Percentiles rank a stretch among this genome's conserved stretches.
Conservation (phyloP, 2,329 filamentous ascomycete species). For the Corynespora cassiicola region DNA sequence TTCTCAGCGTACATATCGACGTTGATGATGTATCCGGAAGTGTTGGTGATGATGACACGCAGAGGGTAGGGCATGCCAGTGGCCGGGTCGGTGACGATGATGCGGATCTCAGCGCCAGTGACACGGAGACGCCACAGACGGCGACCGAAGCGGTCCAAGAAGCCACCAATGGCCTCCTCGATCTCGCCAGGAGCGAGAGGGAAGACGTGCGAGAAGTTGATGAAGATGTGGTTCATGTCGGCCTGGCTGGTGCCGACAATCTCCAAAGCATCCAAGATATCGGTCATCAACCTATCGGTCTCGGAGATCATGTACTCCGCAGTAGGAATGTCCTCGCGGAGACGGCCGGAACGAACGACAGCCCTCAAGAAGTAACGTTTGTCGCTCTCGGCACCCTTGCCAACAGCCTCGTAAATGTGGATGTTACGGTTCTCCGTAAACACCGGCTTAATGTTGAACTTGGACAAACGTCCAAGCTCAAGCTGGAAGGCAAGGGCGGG, state of each 20-base stretch:
- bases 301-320: slow-evolving; percentile 98
- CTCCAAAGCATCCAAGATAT: slow-evolving; percentile 96
- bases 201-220: slow-evolving; percentile 99
- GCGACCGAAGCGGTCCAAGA: slow-evolving; percentile 94
- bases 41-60: slow-evolving; percentile 97
- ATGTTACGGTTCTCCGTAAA: slow-evolving; percentile 99
- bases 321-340: slow-evolving; percentile 97
- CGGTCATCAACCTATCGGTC: slow-evolving; percentile 94
- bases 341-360: slow-evolving; percentile 89
- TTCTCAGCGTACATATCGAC: slow-evolving; percentile 97
- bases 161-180: slow-evolving; percentile 89
- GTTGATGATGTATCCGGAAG: slow-evolving; percentile 95
- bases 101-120: slow-evolving; percentile 96
- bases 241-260: slow-evolving; percentile 99
- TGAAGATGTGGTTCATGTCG: slow-evolving; percentile 99
- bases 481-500: slow-evolving; percentile 98
- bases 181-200: slow-evolving; percentile 88
- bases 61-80: slow-evolving; percentile 89
- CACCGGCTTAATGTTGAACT: slow-evolving; percentile 97
- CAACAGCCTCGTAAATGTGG: slow-evolving; percentile 96
- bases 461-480: slow-evolving; percentile 89
- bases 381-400: slow-evolving; percentile 93
- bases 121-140: slow-evolving; percentile 96
- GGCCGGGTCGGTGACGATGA: slow-evolving; percentile 90
- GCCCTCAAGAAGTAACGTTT: slow-evolving; percentile 99